Conservation (phyloP, 306 rosid species). For the Senna siamea region DNA sequence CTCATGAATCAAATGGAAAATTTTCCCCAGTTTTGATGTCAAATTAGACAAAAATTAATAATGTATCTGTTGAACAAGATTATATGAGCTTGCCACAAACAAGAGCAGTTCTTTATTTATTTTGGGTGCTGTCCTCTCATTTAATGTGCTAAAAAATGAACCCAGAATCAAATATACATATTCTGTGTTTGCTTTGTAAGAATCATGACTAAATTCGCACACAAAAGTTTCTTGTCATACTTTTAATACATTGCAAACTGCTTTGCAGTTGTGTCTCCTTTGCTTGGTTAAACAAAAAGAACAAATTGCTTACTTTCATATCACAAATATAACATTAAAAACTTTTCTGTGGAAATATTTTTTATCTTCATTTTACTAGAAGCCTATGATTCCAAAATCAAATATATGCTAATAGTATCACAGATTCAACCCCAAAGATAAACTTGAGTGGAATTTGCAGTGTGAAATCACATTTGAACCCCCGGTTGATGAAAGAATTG, state of each 20-base stretch:
- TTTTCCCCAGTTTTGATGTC: conserved; percentile 2
- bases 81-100: conserved; percentile 11
- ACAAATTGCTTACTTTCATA: conserved; percentile 7
- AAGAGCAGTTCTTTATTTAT: neutral
- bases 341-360: neutral
- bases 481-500: neutral
- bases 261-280: neutral
- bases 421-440: neutral
- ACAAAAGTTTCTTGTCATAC: neutral
- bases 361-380: conserved; percentile 12
- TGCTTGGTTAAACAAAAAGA: neutral
- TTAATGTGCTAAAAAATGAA: conserved; percentile 8
- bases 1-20: neutral
- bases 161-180: neutral
- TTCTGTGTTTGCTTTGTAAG: too few species aligned
- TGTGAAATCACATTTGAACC: neutral
- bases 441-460: neutral
- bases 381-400: too few species aligned
- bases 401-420: neutral
- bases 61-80: neutral
- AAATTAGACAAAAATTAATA: neutral
- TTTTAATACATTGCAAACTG: conserved; percentile 1
- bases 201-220: conserved; percentile 26
- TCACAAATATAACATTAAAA: neutral
- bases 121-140: conserved; percentile 1